These are phyloP conservation scores for Macaranga tanarius DNA, from an alignment of 441 rosid genomes.

Conservation along the genomic window DNA sequence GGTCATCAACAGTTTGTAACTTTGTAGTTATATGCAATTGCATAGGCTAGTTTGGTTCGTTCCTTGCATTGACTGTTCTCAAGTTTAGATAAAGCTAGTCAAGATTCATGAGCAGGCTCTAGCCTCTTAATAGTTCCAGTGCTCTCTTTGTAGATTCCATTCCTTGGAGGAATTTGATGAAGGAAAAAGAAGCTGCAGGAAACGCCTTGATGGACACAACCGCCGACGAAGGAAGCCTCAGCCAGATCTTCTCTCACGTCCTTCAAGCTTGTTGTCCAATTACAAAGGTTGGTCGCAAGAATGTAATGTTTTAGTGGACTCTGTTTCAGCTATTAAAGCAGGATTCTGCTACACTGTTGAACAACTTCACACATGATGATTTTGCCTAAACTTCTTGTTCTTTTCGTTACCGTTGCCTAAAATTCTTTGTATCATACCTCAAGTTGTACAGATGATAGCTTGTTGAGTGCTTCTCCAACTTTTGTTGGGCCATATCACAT, in stretches of 20 bases:
- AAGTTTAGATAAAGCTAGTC: not conserved
- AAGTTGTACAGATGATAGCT: too few species aligned
- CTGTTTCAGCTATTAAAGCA: slow-evolving; percentile 14
- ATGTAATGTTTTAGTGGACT: slow-evolving; percentile 9
- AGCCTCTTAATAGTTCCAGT: slow-evolving; percentile 2
- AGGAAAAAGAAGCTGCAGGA: slow-evolving; percentile 93
- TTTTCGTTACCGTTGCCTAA: not conserved
- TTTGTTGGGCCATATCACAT: slow-evolving; percentile 4
- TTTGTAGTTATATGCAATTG: not conserved
- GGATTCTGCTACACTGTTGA: not conserved
- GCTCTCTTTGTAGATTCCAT: slow-evolving; percentile 58
- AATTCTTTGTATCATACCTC: not conserved
- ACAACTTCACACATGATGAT: not conserved
- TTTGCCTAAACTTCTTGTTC: not conserved
- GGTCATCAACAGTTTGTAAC: not conserved
- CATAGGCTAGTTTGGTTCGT: not conserved
- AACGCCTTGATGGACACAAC: slow-evolving; percentile 88
- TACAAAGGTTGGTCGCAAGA: slow-evolving; percentile 42
- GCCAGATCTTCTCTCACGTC: slow-evolving; percentile 43
- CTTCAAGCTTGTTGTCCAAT: slow-evolving; percentile 42
- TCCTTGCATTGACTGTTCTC: not conserved
- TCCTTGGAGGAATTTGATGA: slow-evolving; percentile 82
- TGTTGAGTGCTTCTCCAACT: slow-evolving; percentile 15
- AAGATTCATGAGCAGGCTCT: not conserved
- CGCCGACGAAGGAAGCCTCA: slow-evolving; percentile 82